A percentile compares a stretch with the other conserved stretches of the same genome.
phyloP scores from a whole-genome alignment of 192 early-diverging fungal species.

The Coemansia erecta region DNA sequence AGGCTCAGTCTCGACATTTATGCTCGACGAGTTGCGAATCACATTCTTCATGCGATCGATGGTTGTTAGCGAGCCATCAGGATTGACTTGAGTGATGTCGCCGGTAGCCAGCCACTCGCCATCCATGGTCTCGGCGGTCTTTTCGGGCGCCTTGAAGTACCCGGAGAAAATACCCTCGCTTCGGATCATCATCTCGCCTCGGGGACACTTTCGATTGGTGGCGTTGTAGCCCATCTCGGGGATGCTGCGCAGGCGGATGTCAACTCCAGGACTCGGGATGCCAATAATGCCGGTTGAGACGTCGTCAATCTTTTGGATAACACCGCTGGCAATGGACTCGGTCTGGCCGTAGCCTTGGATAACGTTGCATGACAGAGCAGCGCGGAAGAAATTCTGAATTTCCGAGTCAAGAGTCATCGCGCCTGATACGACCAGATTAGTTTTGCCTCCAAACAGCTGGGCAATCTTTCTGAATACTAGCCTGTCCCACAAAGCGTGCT shows the following conservation, averaged over 20 bases:
- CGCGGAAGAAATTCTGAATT: constrained; percentile 74
- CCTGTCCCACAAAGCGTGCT: constrained; percentile 87
- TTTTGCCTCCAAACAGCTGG: constrained; percentile 66
- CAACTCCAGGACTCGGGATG: constrained; percentile 41
- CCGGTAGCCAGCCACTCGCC: too few species aligned
- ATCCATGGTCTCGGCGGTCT: constrained; percentile 64
- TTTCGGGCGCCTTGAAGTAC: constrained; percentile 73
- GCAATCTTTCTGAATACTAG: constrained; percentile 82
- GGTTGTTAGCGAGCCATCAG: constrained; percentile 61
- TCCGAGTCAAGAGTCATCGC: constrained; percentile 67
- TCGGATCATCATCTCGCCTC: constrained; percentile 83
- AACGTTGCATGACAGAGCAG: too few species aligned
- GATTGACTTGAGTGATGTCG: constrained; percentile 70
- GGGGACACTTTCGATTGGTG: constrained; percentile 68
- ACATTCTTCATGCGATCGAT: constrained; percentile 77
- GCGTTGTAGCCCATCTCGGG: constrained; percentile 70
- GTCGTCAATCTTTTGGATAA: background rate
- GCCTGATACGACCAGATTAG: constrained; percentile 71
- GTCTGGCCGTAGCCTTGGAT: too few species aligned
- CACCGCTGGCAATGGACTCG: background rate
- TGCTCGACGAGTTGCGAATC: constrained; percentile 72
- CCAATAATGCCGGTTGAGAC: constrained; percentile 47
- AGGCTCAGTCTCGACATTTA: constrained; percentile 86
- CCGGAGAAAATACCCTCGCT: constrained; percentile 67
- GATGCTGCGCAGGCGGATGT: too few species aligned